A percentile compares a stretch with the other conserved stretches of the same genome.
Conservation (phyloP, 176 grass and related monocot species). For the Oryza glumipatula region DNA sequence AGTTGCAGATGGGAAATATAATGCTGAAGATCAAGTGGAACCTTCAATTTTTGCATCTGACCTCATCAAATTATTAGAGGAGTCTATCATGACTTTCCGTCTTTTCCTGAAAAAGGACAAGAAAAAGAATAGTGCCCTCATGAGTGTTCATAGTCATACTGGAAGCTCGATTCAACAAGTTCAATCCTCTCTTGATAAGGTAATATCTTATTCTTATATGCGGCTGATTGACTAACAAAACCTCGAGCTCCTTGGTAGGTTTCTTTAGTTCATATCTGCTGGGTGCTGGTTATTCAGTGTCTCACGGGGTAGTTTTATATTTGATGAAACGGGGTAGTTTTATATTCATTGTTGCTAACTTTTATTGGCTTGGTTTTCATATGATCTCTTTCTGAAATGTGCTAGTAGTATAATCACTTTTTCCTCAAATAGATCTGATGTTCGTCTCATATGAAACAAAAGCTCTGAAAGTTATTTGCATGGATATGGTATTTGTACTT, state of each 20-base stretch:
- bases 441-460: background rate
- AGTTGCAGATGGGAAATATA: slow-evolving; percentile 61
- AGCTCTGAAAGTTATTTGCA: background rate
- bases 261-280: background rate
- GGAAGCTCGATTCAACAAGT: slow-evolving; percentile 88
- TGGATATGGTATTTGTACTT: background rate
- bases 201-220: slow-evolving; percentile 23
- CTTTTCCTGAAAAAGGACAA: slow-evolving; percentile 94
- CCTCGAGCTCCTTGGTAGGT: background rate
- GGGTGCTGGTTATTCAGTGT: background rate
- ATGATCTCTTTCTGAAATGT: background rate
- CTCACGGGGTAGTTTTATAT: background rate
- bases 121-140: slow-evolving; percentile 65
- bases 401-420: background rate
- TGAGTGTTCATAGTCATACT: slow-evolving; percentile 55
- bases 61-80: slow-evolving; percentile 81
- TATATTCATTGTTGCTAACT: background rate
- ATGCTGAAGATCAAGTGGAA: slow-evolving; percentile 55
- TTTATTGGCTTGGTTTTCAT: slow-evolving; percentile 1
- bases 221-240: background rate
- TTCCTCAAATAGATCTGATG: background rate
- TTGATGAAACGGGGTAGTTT: background rate
- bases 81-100: slow-evolving; percentile 85
- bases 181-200: slow-evolving; percentile 89
- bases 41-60: slow-evolving; percentile 61